phyloP scores from a whole-genome alignment of 345 rosid species.

The Citrus inodora region DNA sequence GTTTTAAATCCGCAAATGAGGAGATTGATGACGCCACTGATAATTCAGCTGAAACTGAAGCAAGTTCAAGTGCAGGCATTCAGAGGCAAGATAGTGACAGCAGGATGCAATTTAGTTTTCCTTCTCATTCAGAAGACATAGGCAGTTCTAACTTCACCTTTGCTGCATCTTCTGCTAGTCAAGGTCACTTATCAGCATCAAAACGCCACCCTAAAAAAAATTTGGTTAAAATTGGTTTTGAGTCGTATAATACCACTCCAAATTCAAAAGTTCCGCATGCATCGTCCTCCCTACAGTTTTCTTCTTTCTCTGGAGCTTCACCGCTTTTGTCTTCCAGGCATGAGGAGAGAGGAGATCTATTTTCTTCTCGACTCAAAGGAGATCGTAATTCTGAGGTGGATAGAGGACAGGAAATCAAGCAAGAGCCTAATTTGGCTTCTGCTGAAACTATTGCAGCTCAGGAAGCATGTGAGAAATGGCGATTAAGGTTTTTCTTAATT shows the following conservation, averaged over 20 bases:
- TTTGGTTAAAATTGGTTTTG: constrained; percentile 35
- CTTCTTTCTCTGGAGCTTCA: constrained; percentile 43
- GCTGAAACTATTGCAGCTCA: constrained; percentile 49
- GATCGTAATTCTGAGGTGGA: constrained; percentile 32
- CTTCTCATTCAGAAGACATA: constrained; percentile 32
- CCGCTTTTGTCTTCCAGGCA: constrained; percentile 34
- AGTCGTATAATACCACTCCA: constrained; percentile 33
- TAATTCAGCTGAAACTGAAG: constrained; percentile 60
- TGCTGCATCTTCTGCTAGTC: constrained; percentile 56
- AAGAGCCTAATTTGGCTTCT: constrained; percentile 37
- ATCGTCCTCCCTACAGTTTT: constrained; percentile 41
- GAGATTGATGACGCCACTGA: constrained; percentile 61
- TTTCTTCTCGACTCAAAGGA: constrained; percentile 31
- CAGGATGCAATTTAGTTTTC: constrained; percentile 27
- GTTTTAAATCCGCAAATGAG: constrained; percentile 84
- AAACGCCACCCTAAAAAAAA: constrained; percentile 44
- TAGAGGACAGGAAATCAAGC: constrained; percentile 40
- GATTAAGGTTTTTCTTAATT: constrained; percentile 59
- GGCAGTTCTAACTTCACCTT: constrained; percentile 66
- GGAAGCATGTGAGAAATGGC: constrained; percentile 98
- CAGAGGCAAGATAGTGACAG: constrained; percentile 46
- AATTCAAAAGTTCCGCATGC: constrained; percentile 36
- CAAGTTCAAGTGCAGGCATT: constrained; percentile 45
- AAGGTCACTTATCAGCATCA: constrained; percentile 38
- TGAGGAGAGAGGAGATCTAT: constrained; percentile 33